phyloP scores from a whole-genome alignment of 1,284 basidiomycete species.

The Ceratobasidium sp. region DNA sequence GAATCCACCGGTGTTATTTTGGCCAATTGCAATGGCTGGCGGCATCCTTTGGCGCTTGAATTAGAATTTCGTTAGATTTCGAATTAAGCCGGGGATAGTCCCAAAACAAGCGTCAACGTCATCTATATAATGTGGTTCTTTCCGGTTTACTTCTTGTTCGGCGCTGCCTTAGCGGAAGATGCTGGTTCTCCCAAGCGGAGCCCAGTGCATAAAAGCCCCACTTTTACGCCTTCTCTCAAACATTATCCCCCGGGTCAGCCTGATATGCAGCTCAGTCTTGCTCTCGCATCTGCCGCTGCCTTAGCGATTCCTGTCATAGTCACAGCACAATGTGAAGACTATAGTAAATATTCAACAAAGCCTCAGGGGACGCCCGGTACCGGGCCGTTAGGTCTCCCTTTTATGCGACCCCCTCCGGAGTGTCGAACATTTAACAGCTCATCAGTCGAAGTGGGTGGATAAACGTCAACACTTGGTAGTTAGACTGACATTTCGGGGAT shows the following conservation, averaged over 20 bases:
- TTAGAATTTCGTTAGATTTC: neutral
- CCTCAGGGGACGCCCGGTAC: constrained; percentile 65
- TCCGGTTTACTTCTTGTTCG: neutral
- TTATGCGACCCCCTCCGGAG: constrained; percentile 68
- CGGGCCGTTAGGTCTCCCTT: constrained; percentile 68
- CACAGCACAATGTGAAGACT: constrained; percentile 40
- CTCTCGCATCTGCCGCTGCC: constrained; percentile 19
- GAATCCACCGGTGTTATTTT: neutral
- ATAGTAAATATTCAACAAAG: constrained; percentile 48
- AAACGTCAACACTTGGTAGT: neutral
- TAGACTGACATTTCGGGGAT: constrained; percentile 10
- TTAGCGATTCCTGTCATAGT: constrained; percentile 4
- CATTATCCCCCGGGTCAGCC: neutral
- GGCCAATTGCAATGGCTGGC: neutral
- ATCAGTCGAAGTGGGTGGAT: constrained; percentile 64
- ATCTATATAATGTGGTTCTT: constrained; percentile 12
- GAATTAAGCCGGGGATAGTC: constrained; percentile 20
- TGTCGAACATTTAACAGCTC: constrained; percentile 77
- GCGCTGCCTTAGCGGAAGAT: constrained; percentile 2
- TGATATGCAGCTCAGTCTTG: constrained; percentile 25
- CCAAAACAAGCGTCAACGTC: constrained; percentile 22
- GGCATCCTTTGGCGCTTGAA: neutral
- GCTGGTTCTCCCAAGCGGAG: neutral
- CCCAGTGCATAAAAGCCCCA: neutral
- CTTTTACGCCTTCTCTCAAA: neutral